These are phyloP conservation scores for Ophiobolus disseminans DNA, from an alignment of 2,329 filamentous ascomycete species.

Conservation along the genomic window DNA sequence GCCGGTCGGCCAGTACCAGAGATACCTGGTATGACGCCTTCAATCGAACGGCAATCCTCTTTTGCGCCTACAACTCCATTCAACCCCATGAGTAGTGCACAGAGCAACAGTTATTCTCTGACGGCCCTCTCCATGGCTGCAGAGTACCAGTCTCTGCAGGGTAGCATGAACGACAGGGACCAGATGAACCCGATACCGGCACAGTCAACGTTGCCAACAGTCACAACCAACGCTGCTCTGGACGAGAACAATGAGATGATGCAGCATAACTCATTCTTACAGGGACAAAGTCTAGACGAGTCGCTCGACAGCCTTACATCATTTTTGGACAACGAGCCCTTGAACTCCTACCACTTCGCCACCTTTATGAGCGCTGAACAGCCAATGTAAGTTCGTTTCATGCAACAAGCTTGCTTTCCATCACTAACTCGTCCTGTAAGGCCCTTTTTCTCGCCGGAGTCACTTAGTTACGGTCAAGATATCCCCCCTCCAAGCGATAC, in stretches of 20 bases:
- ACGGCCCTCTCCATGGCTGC: constrained; percentile 52
- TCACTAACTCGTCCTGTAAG: not conserved
- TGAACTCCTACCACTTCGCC: constrained; percentile 50
- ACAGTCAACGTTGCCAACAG: constrained; percentile 20
- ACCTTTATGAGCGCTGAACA: constrained; percentile 51
- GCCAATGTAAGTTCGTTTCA: constrained; percentile 32
- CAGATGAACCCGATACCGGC: constrained; percentile 16
- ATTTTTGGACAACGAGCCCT: constrained; percentile 49
- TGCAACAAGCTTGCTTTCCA: no score
- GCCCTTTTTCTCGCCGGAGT: constrained; percentile 52
- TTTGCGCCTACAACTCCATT: constrained; percentile 23
- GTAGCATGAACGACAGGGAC: constrained; percentile 24
- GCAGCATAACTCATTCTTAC: constrained; percentile 2
- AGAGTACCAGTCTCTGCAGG: constrained; percentile 50
- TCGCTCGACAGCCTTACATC: constrained; percentile 49
- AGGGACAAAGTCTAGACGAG: constrained; percentile 31
- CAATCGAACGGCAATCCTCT: constrained; percentile 27
- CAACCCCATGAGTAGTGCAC: constrained; percentile 19
- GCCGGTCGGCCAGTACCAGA: constrained; percentile 33
- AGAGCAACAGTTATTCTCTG: constrained; percentile 45
- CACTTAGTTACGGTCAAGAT: constrained; percentile 41
- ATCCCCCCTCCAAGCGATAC: constrained; percentile 19
- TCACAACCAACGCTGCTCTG: constrained; percentile 17
- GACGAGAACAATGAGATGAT: constrained; percentile 19
- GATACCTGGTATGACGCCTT: constrained; percentile 36